These are phyloP conservation scores for Yamadazyma takamatsuzukensis DNA, from an alignment of 805 yeast species.

Conservation along the genomic window DNA sequence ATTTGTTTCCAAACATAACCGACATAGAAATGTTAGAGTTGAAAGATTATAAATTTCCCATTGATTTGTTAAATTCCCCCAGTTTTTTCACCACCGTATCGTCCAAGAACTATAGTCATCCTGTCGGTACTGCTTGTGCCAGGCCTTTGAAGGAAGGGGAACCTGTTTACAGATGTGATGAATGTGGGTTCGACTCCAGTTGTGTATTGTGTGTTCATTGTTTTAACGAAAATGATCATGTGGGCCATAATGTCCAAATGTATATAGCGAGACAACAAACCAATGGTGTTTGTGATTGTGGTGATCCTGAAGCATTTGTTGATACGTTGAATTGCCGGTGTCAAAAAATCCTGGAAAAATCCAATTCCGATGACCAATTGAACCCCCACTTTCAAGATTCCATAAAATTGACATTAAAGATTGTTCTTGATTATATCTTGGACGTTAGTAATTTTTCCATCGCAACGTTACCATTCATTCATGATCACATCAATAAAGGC, in stretches of 20 bases:
- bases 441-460: conserved; percentile 39
- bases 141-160: conserved; percentile 57
- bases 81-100: conserved; percentile 11
- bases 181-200: conserved; percentile 74
- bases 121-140: conserved; percentile 67
- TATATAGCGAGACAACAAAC: conserved; percentile 44
- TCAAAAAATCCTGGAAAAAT: conserved; percentile 10
- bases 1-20: conserved; percentile 30
- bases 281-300: conserved; percentile 71
- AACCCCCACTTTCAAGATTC: conserved; percentile 14
- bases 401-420: conserved; percentile 25
- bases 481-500: conserved; percentile 23
- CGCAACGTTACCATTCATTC: conserved; percentile 39
- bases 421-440: conserved; percentile 39
- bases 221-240: conserved; percentile 66
- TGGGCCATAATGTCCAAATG: conserved; percentile 58
- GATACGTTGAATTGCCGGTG: conserved; percentile 49
- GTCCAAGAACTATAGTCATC: conserved; percentile 30
- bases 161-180: conserved; percentile 67
- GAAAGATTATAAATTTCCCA: conserved; percentile 5
- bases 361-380: conserved; percentile 6
- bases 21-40: conserved; percentile 15
- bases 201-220: conserved; percentile 76
- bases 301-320: conserved; percentile 65
- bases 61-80: conserved; percentile 4